Base-by-base conservation (phyloP, 306 rosid genomes). In the Senna siamea region DNA sequence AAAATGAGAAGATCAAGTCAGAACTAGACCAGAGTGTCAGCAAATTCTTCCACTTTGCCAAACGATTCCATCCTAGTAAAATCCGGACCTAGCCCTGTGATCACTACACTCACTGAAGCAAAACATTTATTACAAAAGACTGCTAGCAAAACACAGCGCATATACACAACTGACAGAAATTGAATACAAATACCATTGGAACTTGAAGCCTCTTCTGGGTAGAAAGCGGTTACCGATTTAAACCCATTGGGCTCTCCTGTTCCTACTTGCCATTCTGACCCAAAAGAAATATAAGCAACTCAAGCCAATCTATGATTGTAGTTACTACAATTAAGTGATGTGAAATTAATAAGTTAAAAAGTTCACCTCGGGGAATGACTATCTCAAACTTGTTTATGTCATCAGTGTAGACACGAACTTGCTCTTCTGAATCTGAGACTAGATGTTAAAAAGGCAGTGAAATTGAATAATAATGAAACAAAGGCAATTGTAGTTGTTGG, bases 11-110 rank as follows among this genome's bases (percentile, higher is more conserved):
- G 8, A 59, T 76, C 6, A 11, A 30, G 63, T 76, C 13, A 61
- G 14, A 60, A 71, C 38, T 78, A 57, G 10, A 93, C 98, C 87
- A 93, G 88, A 38, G 97, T 91, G 81, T 93, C 96, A 6, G 98
- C 97, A 84, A 93, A 93, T 50, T 83, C 98, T 1, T 93, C 97
- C 14, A 93, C 98, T 83, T 93, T 91, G 54, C 98, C 98, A 68
- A 91, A 89, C 6, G 98, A 93, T 88, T 91, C 98, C 87, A 93
- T 91, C 87, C 76, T 82, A 20, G 98, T 93, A 74, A 83, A 93
- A 82, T 93, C 98, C 5, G 98, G 87, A 74, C 98, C 97, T 22
- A 93, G 71, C 58, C 96, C 97, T 23, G 98, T 87, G 66, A 93
- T 91, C 43, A 81, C 90, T 56, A 93, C 88, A 61, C 91, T 93